A percentile compares a stretch with the other conserved stretches of the same genome.
Evolutionary conservation across 768 basidiomycete species (phyloP).

Genomic region (Ramaria sp.): DNA sequence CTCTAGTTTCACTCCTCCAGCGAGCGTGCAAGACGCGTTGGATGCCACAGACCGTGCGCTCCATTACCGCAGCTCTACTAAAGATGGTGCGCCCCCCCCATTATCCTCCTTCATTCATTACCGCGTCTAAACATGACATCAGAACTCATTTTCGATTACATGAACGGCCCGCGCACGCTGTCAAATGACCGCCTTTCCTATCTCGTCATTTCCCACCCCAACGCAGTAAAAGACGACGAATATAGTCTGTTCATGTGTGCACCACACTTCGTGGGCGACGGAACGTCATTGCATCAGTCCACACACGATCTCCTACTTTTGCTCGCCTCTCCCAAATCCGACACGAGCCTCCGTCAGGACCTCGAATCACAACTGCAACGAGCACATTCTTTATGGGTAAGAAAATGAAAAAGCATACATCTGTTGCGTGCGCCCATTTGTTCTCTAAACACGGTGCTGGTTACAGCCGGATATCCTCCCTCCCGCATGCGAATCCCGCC

Average conservation of each 20-base stretch:
- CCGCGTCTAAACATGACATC: not conserved
- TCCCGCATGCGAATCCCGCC: slow-evolving; percentile 1
- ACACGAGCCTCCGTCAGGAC: not conserved
- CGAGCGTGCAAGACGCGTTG: not conserved
- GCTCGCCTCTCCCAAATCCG: not conserved
- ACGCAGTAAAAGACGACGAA: not conserved
- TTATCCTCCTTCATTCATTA: not conserved
- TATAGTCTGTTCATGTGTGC: slow-evolving; percentile 1
- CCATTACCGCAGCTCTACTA: not conserved
- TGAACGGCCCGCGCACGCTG: slow-evolving; percentile 5
- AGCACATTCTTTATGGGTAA: not conserved
- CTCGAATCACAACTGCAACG: not conserved
- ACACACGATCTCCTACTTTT: not conserved
- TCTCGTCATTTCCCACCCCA: not conserved
- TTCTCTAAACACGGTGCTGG: no score
- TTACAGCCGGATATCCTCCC: not conserved
- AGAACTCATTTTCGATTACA: slow-evolving; percentile 5
- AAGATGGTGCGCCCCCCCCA: not conserved
- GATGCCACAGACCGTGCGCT: not conserved
- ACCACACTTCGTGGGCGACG: slow-evolving; percentile 5
- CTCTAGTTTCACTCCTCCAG: not conserved
- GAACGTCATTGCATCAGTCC: not conserved
- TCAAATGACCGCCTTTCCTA: slow-evolving; percentile 1
- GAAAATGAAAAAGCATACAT: no score
- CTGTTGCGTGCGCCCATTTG: no score